Evolutionary conservation across 768 basidiomycete species (phyloP), one percentile per base, ranked within the genome.

Genomic region (Lactifluus volemus): DNA sequence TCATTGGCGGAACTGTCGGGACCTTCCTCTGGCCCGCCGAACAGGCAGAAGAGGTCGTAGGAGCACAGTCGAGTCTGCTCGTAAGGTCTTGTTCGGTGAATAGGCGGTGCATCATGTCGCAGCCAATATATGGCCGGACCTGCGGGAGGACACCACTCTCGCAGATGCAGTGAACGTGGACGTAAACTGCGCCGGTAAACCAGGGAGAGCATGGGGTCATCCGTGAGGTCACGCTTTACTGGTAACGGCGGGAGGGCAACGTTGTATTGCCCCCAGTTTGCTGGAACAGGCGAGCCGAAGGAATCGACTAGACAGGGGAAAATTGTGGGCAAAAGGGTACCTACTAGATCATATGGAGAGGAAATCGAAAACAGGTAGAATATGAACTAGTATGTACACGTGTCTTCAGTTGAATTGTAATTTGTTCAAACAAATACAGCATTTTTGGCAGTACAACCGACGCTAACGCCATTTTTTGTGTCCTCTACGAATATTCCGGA

Each of bases 51-150:
- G 78, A 86, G 59, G 71, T 94, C 49, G 67, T 93, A 15, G 78
- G 80, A 0, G 78, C 81, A 36, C 90, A 87, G 68, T 75, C 88
- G 15, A 76, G 79, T 10, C 81, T 82, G 41, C 75, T 92, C 1
- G 61, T 73, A 80, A 5, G 88, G 81, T 0, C 88, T 93, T 67
- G 65, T 88, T 60, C 75, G 81, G 49, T 71, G 84, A 45, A 73
- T 94, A 25, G 8, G 89, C 89, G 2, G 67, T 92, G 14, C 91
- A 94, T 68, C 92, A 94, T 68, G 71, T 94, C 25, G 84, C 92
- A 11, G 79, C 78, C 52, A 84, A 77, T 66, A 81, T 92, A 30
- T 92, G 91, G 91, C 77, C 75, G 3, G 88, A 89, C 68, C 67
- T 87, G 36, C 69, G 67, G 14, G 55, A 48, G 44, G 49, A 36